Percentiles rank a stretch among this genome's conserved stretches.
Conservation (phyloP, 192 early-diverging fungal species). For the Oehlia diaphana region DNA sequence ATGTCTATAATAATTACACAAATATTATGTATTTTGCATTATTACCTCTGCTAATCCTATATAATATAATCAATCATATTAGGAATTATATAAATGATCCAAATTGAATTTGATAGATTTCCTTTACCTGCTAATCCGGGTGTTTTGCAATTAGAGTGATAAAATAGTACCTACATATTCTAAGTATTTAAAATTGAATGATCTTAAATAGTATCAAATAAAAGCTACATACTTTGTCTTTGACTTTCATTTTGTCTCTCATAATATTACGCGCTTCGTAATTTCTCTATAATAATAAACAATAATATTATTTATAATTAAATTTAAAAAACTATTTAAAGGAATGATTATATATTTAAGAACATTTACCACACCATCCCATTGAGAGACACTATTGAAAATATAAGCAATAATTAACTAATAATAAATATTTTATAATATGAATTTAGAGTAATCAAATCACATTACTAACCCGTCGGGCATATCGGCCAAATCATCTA, state of each 20-base stretch:
- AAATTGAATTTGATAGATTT: constrained; percentile 2
- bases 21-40: too few relatives aligned
- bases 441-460: background rate
- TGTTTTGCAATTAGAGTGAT: constrained; percentile 83
- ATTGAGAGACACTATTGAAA: background rate
- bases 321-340: too few relatives aligned
- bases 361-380: background rate
- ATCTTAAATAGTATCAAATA: too few relatives aligned
- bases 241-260: constrained; percentile 72
- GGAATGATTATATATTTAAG: too few relatives aligned
- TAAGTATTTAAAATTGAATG: too few relatives aligned
- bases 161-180: constrained; percentile 58
- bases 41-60: background rate
- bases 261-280: constrained; percentile 83
- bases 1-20: too few relatives aligned
- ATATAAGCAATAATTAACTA: background rate
- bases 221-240: constrained; percentile 42
- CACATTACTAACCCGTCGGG: background rate
- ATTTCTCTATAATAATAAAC: constrained; percentile 49
- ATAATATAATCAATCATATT: background rate
- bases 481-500: background rate
- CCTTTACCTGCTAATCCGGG: constrained; percentile 79
- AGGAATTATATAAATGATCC: background rate
- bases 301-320: too few relatives aligned
- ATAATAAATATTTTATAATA: background rate